Evolutionary conservation across 2,329 filamentous ascomycete species (phyloP).

Genomic region (Arachnomyces sp.): DNA sequence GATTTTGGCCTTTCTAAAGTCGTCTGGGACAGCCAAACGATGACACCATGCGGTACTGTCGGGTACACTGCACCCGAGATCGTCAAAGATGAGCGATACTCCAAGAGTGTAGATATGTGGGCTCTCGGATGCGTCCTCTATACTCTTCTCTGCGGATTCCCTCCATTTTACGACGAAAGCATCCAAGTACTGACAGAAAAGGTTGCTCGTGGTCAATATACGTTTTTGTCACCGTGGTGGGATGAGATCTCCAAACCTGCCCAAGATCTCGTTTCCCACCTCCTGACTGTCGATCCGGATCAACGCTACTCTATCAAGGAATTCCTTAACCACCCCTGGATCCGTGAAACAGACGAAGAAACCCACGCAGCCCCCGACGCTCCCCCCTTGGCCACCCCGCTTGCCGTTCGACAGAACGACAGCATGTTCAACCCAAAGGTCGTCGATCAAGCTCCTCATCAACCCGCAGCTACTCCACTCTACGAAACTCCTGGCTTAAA

Average conservation of each 20-base stretch:
- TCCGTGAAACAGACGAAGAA: constrained; percentile 61
- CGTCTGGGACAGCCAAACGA: constrained; percentile 95
- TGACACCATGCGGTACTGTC: constrained; percentile 98
- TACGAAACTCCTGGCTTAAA: constrained; percentile 48
- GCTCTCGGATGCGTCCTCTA: constrained; percentile 94
- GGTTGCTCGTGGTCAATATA: constrained; percentile 92
- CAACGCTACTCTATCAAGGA: constrained; percentile 90
- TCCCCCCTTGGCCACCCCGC: constrained; percentile 63
- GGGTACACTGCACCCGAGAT: constrained; percentile 98
- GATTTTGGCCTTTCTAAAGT: constrained; percentile 97
- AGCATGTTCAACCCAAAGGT: constrained; percentile 50
- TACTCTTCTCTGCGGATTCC: constrained; percentile 93
- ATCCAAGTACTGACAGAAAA: constrained; percentile 97
- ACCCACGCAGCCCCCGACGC: constrained; percentile 62
- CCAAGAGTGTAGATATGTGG: constrained; percentile 99
- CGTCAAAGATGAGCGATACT: constrained; percentile 97
- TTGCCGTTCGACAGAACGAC: constrained; percentile 50
- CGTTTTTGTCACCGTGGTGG: constrained; percentile 98
- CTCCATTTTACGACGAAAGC: constrained; percentile 96
- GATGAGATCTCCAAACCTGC: constrained; percentile 94
- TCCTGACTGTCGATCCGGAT: constrained; percentile 88
- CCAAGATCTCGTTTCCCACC: constrained; percentile 86
- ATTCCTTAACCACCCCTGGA: constrained; percentile 93
- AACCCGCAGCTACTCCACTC: constrained; percentile 47
- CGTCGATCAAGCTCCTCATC: constrained; percentile 29